Conservation (phyloP, 1,139 yeast genomes). For the Nadsonia commutata region DNA sequence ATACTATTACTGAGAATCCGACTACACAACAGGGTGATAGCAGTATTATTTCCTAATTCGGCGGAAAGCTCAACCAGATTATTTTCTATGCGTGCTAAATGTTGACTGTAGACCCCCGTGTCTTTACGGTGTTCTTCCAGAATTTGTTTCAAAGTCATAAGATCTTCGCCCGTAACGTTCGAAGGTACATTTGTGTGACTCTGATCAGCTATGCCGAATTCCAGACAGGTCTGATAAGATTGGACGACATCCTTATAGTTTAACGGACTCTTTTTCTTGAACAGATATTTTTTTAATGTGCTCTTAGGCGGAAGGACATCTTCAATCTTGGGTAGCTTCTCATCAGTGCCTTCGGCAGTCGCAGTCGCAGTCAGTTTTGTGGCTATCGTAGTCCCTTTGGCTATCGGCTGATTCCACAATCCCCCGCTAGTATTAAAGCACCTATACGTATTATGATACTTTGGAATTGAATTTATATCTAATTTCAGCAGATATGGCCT, state of each 20-base stretch:
- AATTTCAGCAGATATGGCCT: no score
- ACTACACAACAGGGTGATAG: constrained; percentile 55
- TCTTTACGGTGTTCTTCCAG: constrained; percentile 46
- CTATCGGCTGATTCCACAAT: no score
- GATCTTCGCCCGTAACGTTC: constrained; percentile 37
- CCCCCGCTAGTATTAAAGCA: no score
- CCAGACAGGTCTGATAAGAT: constrained; percentile 10
- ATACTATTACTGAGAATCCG: constrained; percentile 18
- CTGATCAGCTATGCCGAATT: constrained; percentile 12
- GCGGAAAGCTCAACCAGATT: constrained; percentile 70
- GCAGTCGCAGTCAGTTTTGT: no score
- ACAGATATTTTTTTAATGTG: constrained; percentile 9
- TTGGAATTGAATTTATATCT: no score
- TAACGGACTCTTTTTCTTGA: constrained; percentile 9
- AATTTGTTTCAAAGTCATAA: constrained; percentile 55
- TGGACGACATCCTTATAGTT: constrained; percentile 8
- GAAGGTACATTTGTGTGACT: no score
- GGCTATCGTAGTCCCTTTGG: no score
- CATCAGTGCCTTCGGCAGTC: no score
- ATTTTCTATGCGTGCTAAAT: constrained; percentile 41
- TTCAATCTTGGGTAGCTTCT: constrained; percentile 6
- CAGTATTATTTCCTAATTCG: constrained; percentile 68
- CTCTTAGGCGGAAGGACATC: constrained; percentile 9
- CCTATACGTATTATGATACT: no score
- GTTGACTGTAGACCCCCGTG: constrained; percentile 39